Conservation (phyloP, 148 eudicot genomes). For the Vaccinium myrtillus region DNA sequence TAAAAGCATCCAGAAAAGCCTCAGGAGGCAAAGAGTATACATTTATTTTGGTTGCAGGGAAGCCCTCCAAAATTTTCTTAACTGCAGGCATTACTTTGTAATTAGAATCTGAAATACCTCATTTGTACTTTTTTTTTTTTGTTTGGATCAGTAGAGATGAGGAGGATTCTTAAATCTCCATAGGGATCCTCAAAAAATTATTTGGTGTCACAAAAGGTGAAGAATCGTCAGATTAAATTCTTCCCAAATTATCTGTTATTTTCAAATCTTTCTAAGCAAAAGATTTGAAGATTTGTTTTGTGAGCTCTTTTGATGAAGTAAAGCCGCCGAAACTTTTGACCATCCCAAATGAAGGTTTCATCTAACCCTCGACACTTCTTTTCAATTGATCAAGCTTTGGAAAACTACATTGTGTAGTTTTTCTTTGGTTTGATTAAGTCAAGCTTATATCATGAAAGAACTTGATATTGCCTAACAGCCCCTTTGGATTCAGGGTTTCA, state of each 20-base stretch:
- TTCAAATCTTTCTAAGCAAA: not conserved
- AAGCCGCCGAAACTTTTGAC: not conserved
- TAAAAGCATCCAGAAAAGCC: not conserved
- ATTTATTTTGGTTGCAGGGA: not conserved
- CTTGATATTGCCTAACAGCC: too few relatives aligned
- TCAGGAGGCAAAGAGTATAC: not conserved
- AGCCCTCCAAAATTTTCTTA: not conserved
- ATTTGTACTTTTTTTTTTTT: not conserved
- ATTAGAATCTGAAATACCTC: not conserved
- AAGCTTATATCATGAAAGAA: too few relatives aligned
- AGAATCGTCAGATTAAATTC: not conserved
- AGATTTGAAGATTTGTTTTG: not conserved
- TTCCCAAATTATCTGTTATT: not conserved
- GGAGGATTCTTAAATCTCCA: not conserved
- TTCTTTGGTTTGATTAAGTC: too few relatives aligned
- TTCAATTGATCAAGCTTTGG: not conserved
- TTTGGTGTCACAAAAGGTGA: not conserved
- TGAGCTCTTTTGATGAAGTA: not conserved
- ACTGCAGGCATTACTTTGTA: not conserved
- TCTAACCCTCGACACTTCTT: not conserved
- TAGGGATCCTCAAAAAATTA: not conserved
- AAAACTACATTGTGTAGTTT: not conserved
- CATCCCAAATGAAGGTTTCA: not conserved
- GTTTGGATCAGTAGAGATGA: not conserved
- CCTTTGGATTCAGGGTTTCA: too few relatives aligned